These are phyloP conservation scores for Hansenula lynferdii DNA, from an alignment of 1,139 yeast species.

Conservation along the genomic window DNA sequence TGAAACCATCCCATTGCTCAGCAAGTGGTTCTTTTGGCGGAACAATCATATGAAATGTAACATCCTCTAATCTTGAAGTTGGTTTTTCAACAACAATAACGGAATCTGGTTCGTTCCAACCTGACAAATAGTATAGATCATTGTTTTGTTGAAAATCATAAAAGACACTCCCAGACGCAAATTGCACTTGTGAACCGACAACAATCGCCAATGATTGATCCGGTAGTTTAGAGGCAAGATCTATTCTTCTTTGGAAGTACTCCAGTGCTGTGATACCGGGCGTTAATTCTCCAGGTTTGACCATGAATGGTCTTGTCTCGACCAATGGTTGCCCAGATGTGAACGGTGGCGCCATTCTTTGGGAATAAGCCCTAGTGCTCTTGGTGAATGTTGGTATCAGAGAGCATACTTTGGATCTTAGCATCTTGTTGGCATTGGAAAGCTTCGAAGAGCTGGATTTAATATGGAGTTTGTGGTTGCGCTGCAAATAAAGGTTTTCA, in stretches of 20 bases:
- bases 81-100: conserved; percentile 71
- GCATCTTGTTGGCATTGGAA: not conserved
- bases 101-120: conserved; percentile 91
- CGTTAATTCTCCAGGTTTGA: conserved; percentile 75
- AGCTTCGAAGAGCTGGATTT: not conserved
- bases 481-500: no score
- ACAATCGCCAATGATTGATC: conserved; percentile 66
- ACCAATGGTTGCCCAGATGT: conserved; percentile 78
- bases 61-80: conserved; percentile 43
- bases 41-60: conserved; percentile 71
- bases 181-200: conserved; percentile 68
- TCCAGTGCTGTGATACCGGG: conserved; percentile 86
- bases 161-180: conserved; percentile 86
- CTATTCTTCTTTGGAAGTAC: conserved; percentile 65
- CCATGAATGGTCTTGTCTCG: conserved; percentile 77
- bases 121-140: conserved; percentile 80
- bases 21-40: conserved; percentile 74
- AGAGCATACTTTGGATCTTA: not conserved
- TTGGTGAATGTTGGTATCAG: not conserved
- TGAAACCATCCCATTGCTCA: conserved; percentile 94
- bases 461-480: not conserved
- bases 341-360: conserved; percentile 18
- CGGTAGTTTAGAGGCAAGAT: conserved; percentile 54
- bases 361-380: not conserved
- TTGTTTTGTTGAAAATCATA: conserved; percentile 91